Percentiles rank a stretch among this genome's conserved stretches.
Conservation (phyloP, 108 stramenopile species). For the Fistulifera solaris region DNA sequence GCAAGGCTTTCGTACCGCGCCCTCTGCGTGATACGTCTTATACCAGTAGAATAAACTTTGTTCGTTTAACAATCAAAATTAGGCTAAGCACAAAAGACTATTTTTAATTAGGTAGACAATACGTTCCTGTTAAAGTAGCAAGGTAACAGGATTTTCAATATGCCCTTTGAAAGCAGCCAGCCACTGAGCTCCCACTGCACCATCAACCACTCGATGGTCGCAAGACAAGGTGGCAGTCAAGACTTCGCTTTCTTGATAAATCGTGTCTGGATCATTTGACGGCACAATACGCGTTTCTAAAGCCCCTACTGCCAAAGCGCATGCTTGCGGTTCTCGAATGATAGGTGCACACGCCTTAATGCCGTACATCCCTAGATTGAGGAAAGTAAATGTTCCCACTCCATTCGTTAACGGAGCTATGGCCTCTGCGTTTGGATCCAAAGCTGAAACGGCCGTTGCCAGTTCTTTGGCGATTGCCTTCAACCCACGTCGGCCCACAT, state of each 20-base stretch:
- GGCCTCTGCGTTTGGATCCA: too few relatives aligned
- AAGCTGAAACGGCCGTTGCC: constrained; percentile 72
- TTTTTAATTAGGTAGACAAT: too few relatives aligned
- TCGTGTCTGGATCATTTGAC: constrained; percentile 63
- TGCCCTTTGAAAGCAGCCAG: constrained; percentile 87
- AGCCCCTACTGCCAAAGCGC: constrained; percentile 96
- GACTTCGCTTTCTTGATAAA: constrained; percentile 52
- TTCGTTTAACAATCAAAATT: too few relatives aligned
- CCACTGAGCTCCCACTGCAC: constrained; percentile 90
- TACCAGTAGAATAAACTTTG: too few relatives aligned
- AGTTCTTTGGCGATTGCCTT: constrained; percentile 80
- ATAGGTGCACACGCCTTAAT: constrained; percentile 96
- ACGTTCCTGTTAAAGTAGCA: constrained; percentile 65
- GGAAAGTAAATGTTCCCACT: constrained; percentile 90
- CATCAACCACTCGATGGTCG: constrained; percentile 97
- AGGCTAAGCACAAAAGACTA: too few relatives aligned
- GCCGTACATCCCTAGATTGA: constrained; percentile 99
- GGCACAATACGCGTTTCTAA: constrained; percentile 76
- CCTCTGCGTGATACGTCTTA: too few relatives aligned
- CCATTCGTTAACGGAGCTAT: constrained; percentile 61
- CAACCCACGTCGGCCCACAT: constrained; percentile 56
- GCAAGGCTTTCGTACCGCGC: too few relatives aligned
- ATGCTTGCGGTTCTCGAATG: constrained; percentile 98
- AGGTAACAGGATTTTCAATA: constrained; percentile 80
- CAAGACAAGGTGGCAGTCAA: constrained; percentile 95